phyloP scores from a whole-genome alignment of 2,329 filamentous ascomycete species.

The Zalaria obscura region DNA sequence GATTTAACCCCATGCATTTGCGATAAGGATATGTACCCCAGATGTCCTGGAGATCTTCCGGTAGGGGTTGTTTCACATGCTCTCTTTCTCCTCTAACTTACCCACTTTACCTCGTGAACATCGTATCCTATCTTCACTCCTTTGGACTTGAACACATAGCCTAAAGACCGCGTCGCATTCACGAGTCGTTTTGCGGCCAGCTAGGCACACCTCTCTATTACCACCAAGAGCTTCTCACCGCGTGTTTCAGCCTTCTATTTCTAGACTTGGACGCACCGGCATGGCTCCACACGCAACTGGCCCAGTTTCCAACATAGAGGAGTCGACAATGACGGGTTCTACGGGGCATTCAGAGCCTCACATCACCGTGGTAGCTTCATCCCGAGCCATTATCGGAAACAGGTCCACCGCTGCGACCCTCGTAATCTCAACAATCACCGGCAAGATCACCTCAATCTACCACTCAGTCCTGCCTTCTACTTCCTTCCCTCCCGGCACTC shows the following conservation, averaged over 20 bases:
- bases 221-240: too few species aligned
- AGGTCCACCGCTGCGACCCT: slow-evolving; percentile 72
- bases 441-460: slow-evolving; percentile 70
- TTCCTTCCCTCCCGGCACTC: slow-evolving; percentile 56
- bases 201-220: too few species aligned
- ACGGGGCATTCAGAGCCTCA: neutral
- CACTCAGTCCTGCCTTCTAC: slow-evolving; percentile 59
- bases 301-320: neutral
- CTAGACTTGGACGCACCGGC: neutral
- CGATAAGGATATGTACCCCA: slow-evolving; percentile 4
- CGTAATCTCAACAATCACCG: slow-evolving; percentile 59
- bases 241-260: too few species aligned
- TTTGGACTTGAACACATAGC: neutral
- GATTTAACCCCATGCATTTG: neutral
- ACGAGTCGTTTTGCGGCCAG: too few species aligned
- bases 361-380: slow-evolving; percentile 58
- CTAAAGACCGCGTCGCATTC: too few species aligned
- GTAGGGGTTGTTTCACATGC: neutral
- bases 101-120: too few species aligned
- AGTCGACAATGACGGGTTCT: neutral
- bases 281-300: slow-evolving; percentile 5
- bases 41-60: neutral
- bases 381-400: slow-evolving; percentile 65
- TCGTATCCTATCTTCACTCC: too few species aligned
- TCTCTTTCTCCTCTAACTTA: neutral